Percentiles rank a stretch among this genome's conserved stretches.
Evolutionary conservation across 352 stramenopile species (phyloP).

Genomic region (Phytophthora lateralis): DNA sequence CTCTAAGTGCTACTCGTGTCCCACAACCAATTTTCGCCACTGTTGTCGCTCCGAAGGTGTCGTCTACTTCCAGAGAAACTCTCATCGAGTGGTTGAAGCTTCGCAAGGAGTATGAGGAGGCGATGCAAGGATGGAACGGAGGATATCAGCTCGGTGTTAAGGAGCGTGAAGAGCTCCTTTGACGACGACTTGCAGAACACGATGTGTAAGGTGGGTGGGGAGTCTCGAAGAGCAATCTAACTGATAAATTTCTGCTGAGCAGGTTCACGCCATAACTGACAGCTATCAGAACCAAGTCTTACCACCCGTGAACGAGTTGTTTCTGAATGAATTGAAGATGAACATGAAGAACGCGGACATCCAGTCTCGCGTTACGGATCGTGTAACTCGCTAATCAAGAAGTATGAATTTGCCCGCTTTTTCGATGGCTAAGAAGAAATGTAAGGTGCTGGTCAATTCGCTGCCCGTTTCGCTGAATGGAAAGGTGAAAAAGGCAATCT

Average conservation of each 20-base stretch:
- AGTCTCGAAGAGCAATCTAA: background rate
- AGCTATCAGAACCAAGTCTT: slow-evolving; percentile 11
- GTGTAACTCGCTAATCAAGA: slow-evolving; percentile 8
- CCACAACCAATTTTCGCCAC: slow-evolving; percentile 22
- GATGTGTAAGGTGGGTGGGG: slow-evolving; percentile 9
- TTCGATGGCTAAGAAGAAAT: slow-evolving; percentile 17
- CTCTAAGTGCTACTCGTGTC: background rate
- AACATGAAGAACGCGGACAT: slow-evolving; percentile 6
- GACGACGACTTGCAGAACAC: slow-evolving; percentile 16
- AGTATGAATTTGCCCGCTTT: slow-evolving; percentile 1
- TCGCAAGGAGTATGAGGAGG: slow-evolving; percentile 18
- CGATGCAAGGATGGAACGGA: slow-evolving; percentile 18
- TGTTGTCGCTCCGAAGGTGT: slow-evolving; percentile 10
- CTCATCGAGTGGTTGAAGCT: slow-evolving; percentile 19
- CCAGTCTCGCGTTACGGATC: background rate
- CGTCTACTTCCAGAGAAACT: slow-evolving; percentile 13
- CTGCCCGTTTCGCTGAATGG: background rate
- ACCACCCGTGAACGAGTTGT: background rate
- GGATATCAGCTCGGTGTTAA: slow-evolving; percentile 10
- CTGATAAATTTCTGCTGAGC: slow-evolving; percentile 12
- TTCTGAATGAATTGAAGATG: background rate
- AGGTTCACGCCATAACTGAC: slow-evolving; percentile 13
- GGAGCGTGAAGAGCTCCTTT: slow-evolving; percentile 22
- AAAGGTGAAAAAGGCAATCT: slow-evolving; percentile 14
- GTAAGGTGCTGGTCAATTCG: slow-evolving; percentile 7